A percentile compares a stretch with the other conserved stretches of the same genome.
These are phyloP conservation scores for Aspergillus steynii DNA, from an alignment of 495 filamentous ascomycete genomes.

Conservation along the genomic window DNA sequence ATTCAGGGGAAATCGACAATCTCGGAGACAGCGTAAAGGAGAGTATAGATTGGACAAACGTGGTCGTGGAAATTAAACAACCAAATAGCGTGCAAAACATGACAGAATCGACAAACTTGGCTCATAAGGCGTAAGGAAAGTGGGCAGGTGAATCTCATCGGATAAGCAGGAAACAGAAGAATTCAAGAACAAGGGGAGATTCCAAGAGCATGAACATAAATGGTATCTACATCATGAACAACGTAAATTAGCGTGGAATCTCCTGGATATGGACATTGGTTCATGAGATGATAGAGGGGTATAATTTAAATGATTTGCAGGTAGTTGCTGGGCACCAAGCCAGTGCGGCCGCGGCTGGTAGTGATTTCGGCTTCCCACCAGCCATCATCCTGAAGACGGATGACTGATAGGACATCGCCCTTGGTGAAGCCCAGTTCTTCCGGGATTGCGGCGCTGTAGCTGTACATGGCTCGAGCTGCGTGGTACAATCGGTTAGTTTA, in stretches of 20 bases:
- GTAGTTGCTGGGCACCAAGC: conserved; percentile 97
- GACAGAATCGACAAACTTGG: background rate
- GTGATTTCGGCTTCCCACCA: conserved; percentile 99
- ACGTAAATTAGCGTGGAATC: conserved; percentile 14
- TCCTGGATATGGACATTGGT: conserved; percentile 19
- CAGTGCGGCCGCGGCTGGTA: conserved; percentile 68
- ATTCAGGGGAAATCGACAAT: background rate
- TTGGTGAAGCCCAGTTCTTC: conserved; percentile 93
- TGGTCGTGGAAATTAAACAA: background rate
- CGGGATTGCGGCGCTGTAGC: conserved; percentile 90
- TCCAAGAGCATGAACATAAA: conserved; percentile 9
- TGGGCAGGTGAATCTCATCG: background rate
- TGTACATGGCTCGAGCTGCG: conserved; percentile 87
- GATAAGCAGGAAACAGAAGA: background rate
- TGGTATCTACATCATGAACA: conserved; percentile 26
- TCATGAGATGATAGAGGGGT: conserved; percentile 26
- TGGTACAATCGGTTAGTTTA: conserved; percentile 16
- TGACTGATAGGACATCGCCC: conserved; percentile 87
- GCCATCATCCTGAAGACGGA: conserved; percentile 92
- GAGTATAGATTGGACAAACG: background rate
- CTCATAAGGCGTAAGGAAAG: background rate
- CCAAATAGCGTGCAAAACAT: background rate
- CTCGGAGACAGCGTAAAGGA: background rate
- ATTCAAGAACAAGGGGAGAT: background rate
- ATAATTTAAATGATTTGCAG: conserved; percentile 60